Base-by-base conservation (phyloP, 306 rosid genomes). In the Citrullus mucosospermus region DNA sequence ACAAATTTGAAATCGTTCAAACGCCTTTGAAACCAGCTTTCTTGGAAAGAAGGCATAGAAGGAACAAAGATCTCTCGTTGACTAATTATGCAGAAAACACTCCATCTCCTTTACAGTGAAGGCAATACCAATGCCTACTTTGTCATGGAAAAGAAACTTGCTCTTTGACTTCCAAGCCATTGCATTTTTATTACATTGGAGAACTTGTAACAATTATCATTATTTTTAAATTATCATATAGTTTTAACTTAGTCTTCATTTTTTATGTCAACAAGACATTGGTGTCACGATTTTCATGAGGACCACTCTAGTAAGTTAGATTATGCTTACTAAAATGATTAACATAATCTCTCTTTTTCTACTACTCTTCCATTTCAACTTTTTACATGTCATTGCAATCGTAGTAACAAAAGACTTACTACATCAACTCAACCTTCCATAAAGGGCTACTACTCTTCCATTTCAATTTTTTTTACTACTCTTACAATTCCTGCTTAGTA, bases 21-120 rank as follows among this genome's bases (percentile, higher is more conserved):
- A 87, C 87, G 71, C 96, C 95, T 18, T 55, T 78, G 81, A 89
- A 84, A 75, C 93, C 96, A 3, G 67, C 75, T 7, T 92, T 92
- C 86, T 75, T 89, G 44, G 85, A 84, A 13, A 78, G 92, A 81
- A 88, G 87, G 80, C 89, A 60, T 6, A 84, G 34, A 32, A 86
- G 44, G 79, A 72, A 89, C 56, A 86, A 82, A 54, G 85, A 71
- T 66, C 71, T 77, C 59, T 92, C 95, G 9, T 88, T 93, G 88
- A 91, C 85, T 86, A 63, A 84, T 63, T 54, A 83, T 39, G 85
- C 90, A 0, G 89, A 87, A 43, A 57, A 57, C 38, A 81, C 76
- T 66, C 87, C 90, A 63, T 85, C 91, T 78, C 88, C 89, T 32
- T 4, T 77, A 28, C 60, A 81, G 18, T 71, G 43, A 71, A 71